phyloP scores from a whole-genome alignment of 805 yeast species.

The Metahyphopichia silvanorum region DNA sequence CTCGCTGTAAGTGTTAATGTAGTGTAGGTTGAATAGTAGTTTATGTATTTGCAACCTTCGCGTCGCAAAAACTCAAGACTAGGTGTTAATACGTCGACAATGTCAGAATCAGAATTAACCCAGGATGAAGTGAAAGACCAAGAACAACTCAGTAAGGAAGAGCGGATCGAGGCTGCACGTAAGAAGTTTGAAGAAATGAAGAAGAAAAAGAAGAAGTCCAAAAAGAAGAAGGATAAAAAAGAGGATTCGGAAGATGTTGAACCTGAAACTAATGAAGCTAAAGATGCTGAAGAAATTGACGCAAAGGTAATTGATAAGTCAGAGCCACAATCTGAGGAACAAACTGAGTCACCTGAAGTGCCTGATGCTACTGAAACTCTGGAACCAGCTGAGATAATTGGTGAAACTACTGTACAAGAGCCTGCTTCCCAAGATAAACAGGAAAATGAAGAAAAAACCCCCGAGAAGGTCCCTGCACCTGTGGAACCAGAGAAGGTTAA shows the following conservation, averaged over 20 bases:
- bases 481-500: slow-evolving; percentile 3
- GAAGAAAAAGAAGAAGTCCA: slow-evolving; percentile 51
- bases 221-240: slow-evolving; percentile 37
- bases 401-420: slow-evolving; percentile 5
- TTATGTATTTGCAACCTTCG: too few relatives aligned
- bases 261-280: slow-evolving; percentile 7
- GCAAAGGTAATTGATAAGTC: slow-evolving; percentile 3
- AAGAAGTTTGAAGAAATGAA: slow-evolving; percentile 71
- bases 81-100: too few relatives aligned
- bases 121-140: slow-evolving; percentile 12
- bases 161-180: slow-evolving; percentile 70
- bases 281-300: slow-evolving; percentile 6
- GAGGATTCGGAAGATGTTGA: slow-evolving; percentile 8
- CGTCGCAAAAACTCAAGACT: too few relatives aligned
- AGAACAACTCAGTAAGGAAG: slow-evolving; percentile 44
- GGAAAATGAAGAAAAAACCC: slow-evolving; percentile 3
- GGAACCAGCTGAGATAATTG: slow-evolving; percentile 6
- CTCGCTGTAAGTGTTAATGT: too few relatives aligned
- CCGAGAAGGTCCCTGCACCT: slow-evolving; percentile 2
- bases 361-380: slow-evolving; percentile 4
- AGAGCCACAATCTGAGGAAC: slow-evolving; percentile 8
- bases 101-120: slow-evolving; percentile 9
- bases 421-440: slow-evolving; percentile 3
- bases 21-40: too few relatives aligned
- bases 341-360: slow-evolving; percentile 4